Base-by-base conservation (phyloP, 1,284 basidiomycete species). In the Trichosporon faecale region DNA sequence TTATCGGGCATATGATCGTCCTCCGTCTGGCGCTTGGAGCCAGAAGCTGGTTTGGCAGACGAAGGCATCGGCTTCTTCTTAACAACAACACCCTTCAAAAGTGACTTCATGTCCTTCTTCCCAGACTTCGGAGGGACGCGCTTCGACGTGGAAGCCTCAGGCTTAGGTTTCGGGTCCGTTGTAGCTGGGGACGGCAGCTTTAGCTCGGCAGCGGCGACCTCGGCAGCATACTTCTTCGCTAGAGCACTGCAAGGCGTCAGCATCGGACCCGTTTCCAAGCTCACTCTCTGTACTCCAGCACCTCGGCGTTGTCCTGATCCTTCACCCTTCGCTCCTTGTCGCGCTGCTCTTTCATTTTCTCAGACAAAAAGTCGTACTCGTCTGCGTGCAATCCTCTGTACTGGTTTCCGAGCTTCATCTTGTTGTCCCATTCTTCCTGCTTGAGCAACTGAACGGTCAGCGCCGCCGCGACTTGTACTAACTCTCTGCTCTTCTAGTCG, bases 351-450 rank as follows among this genome's bases (percentile, higher is more conserved):
- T 91, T 89, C 66, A 90, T 87, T 71, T 94, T 86, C 12, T 91
- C 91, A 77, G 93, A 91, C 55, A 96, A 87, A 79, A 95, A 96
- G 83, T 91, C 88, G 72, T 94, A 89, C 79, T 96, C 94, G 80
- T 95, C 94, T 74, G 93, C 91, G 78, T 94, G 91, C 25, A 96
- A 85, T 1, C 93, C 92, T 70, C 94, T 90, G 79, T 95, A 96
- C 78, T 96, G 94, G 79, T 95, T 95, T 65, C 91, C 91, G 84
- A 96, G 87, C 82, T 94, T 95, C 79, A 91, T 93, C 80, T 91
- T 91, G 80, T 93, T 91, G 79, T 95, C 94, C 91, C 93, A 95
- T 88, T 94, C 91, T 83, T 95, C 93, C 84, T 94, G 92, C 82
- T 95, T 95, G 74, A 91, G 89, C 77, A 89, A 88, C 91, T 72